Percentiles rank a stretch among this genome's conserved stretches.
Evolutionary conservation across 2,329 filamentous ascomycete species (phyloP).

Genomic region (Exophiala spinifera): DNA sequence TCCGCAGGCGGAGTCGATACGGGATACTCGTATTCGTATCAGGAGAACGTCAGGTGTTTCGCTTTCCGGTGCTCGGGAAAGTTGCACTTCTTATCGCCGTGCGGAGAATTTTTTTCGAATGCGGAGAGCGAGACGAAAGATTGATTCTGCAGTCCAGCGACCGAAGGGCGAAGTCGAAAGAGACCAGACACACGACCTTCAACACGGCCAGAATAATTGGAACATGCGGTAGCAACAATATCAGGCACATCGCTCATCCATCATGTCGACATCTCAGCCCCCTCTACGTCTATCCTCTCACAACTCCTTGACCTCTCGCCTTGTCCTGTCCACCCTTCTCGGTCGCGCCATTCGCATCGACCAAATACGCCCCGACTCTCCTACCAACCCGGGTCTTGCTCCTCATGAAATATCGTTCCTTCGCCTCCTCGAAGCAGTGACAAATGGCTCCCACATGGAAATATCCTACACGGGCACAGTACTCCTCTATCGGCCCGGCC

Average conservation of each 20-base stretch:
- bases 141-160: neutral
- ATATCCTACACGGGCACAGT: constrained; percentile 96
- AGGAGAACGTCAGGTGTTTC: neutral
- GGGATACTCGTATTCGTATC: neutral
- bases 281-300: constrained; percentile 77
- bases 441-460: constrained; percentile 91
- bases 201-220: too few relatives aligned
- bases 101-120: constrained; percentile 10
- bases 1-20: neutral
- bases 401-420: constrained; percentile 94
- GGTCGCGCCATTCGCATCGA: constrained; percentile 88
- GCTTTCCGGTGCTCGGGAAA: neutral
- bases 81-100: neutral
- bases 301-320: constrained; percentile 74
- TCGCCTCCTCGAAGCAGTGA: constrained; percentile 87
- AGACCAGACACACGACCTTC: neutral
- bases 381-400: constrained; percentile 81
- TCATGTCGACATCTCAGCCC: constrained; percentile 45
- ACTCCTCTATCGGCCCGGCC: constrained; percentile 83
- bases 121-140: constrained; percentile 3
- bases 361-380: constrained; percentile 83
- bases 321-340: constrained; percentile 86
- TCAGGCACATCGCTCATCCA: neutral
- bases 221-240: neutral
- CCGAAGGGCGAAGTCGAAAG: too few relatives aligned